These are phyloP conservation scores for Ustilago hordei DNA, from an alignment of 1,284 basidiomycete genomes.

Conservation along the genomic window DNA sequence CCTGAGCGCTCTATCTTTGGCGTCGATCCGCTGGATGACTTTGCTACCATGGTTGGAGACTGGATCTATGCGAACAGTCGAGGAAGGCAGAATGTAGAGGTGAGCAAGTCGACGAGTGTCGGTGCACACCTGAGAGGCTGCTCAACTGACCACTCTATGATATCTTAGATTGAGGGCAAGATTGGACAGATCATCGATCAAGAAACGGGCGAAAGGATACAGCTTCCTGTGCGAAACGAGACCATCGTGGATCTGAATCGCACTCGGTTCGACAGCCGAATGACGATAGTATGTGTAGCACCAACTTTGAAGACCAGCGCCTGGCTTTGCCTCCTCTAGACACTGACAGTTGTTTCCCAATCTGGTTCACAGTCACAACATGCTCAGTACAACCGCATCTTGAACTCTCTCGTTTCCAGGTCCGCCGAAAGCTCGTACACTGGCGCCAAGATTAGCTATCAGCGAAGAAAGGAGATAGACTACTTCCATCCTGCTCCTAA, in stretches of 20 bases:
- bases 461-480: conserved; percentile 84
- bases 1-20: conserved; percentile 89
- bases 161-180: conserved; percentile 86
- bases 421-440: conserved; percentile 69
- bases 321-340: background rate
- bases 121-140: background rate
- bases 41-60: conserved; percentile 89
- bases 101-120: conserved; percentile 55
- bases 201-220: conserved; percentile 73
- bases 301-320: background rate
- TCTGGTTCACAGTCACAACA: conserved; percentile 79
- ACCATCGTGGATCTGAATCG: conserved; percentile 74
- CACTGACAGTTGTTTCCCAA: background rate
- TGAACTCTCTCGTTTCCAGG: conserved; percentile 77
- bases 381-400: conserved; percentile 82
- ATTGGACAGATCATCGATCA: conserved; percentile 83
- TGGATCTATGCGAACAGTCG: conserved; percentile 75
- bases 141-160: background rate
- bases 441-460: conserved; percentile 78
- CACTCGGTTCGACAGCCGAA: conserved; percentile 85
- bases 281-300: conserved; percentile 78
- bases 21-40: conserved; percentile 92
- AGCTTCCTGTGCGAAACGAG: conserved; percentile 83
- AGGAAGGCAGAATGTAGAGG: conserved; percentile 72
- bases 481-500: conserved; percentile 76